These are phyloP conservation scores for Hebeloma cylindrosporum DNA, from an alignment of 768 basidiomycete species.

Conservation along the genomic window DNA sequence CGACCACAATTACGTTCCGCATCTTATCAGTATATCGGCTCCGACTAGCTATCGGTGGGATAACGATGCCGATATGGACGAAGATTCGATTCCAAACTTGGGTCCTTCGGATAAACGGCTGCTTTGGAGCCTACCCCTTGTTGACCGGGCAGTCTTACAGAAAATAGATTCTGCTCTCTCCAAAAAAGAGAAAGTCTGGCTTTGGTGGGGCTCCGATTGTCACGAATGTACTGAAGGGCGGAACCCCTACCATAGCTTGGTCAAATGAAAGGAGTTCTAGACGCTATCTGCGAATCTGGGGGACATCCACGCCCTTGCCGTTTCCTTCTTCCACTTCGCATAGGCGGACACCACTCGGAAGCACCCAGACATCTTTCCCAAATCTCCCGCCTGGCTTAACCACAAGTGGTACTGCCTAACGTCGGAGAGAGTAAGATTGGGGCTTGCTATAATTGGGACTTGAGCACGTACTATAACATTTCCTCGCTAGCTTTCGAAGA, in stretches of 20 bases:
- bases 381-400: conserved; percentile 52
- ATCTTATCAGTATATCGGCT: no score
- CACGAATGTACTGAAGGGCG: no score
- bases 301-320: conserved; percentile 32
- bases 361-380: conserved; percentile 56
- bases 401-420: conserved; percentile 62
- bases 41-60: no score
- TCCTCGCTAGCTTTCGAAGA: conserved; percentile 16
- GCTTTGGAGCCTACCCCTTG: no score
- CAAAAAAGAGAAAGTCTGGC: no score
- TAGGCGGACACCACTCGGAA: conserved; percentile 61
- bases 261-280: neutral
- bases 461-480: conserved; percentile 51
- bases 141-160: no score
- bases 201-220: no score
- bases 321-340: conserved; percentile 48
- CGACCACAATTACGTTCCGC: no score
- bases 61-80: no score
- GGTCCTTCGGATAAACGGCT: no score
- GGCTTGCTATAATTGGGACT: conserved; percentile 48
- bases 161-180: no score
- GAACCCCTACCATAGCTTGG: neutral
- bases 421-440: conserved; percentile 57
- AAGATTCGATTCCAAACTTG: no score
- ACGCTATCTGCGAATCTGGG: conserved; percentile 17